These are phyloP conservation scores for Rhizopogon sp. DNA, from an alignment of 768 basidiomycete genomes.

Conservation along the genomic window DNA sequence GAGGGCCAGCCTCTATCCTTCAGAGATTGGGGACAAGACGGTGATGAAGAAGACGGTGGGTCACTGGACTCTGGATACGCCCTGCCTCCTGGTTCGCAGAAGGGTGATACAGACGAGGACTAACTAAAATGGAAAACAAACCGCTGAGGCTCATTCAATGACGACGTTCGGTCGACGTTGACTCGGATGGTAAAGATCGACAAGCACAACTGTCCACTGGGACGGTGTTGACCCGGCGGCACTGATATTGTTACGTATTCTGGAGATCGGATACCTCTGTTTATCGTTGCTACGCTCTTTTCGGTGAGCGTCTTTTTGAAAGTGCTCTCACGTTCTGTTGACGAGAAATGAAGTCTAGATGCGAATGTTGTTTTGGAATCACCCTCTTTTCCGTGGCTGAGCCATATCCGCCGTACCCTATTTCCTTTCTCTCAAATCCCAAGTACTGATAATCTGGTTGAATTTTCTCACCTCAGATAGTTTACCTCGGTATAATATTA, in stretches of 20 bases:
- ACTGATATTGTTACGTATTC: conserved; percentile 7
- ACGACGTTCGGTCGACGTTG: too few species aligned
- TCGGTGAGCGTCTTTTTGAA: conserved; percentile 7
- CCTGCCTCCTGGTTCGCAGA: neutral
- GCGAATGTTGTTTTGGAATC: conserved; percentile 10
- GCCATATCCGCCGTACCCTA: conserved; percentile 11
- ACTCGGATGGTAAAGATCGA: neutral
- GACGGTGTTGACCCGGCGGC: conserved; percentile 1
- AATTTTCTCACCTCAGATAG: neutral
- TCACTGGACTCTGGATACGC: neutral
- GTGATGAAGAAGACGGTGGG: neutral
- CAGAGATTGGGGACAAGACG: neutral
- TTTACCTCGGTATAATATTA: conserved; percentile 9
- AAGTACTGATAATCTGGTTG: conserved; percentile 1
- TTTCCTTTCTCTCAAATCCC: conserved; percentile 5
- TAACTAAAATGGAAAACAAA: neutral
- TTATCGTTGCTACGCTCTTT: conserved; percentile 11
- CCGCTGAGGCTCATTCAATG: neutral
- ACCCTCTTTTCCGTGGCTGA: conserved; percentile 13
- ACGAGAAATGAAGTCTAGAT: conserved; percentile 12
- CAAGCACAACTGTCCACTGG: conserved; percentile 1
- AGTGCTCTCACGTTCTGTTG: conserved; percentile 10
- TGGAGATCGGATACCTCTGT: conserved; percentile 3
- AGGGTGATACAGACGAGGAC: neutral
- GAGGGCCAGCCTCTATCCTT: neutral